Conservation (phyloP, 1,284 basidiomycete genomes). For the Trametes sp. region DNA sequence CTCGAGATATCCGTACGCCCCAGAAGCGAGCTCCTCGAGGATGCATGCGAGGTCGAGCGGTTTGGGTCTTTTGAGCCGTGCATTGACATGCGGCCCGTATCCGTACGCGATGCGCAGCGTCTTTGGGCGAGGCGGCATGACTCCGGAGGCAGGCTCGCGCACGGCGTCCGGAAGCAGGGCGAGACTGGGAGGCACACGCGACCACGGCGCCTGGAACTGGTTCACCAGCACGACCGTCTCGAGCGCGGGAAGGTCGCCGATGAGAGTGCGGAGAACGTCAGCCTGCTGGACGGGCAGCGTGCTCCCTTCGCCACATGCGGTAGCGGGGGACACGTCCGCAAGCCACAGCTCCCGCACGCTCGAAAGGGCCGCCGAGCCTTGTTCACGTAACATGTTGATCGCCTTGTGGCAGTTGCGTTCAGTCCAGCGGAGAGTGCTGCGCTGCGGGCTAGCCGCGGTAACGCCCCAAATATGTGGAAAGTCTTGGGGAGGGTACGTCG, state of each 20-base stretch:
- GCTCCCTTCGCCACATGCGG: too few relatives aligned
- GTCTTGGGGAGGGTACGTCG: too few relatives aligned
- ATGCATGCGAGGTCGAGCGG: neutral
- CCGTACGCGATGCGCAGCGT: neutral
- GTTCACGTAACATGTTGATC: neutral
- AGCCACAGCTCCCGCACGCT: neutral
- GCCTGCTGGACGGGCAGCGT: neutral
- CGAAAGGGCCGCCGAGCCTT: neutral
- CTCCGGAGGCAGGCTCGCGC: neutral
- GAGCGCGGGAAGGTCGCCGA: neutral
- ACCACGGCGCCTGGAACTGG: neutral
- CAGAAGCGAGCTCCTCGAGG: neutral
- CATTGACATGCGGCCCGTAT: neutral
- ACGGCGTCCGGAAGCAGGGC: neutral
- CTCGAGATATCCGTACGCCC: neutral
- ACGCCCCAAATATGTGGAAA: neutral
- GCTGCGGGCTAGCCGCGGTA: neutral
- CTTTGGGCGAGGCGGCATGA: too few relatives aligned
- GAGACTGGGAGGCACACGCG: neutral
- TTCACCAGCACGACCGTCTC: conserved; percentile 1
- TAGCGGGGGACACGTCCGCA: neutral
- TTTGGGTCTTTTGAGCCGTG: too few relatives aligned
- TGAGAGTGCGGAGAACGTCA: neutral
- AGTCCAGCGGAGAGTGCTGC: neutral
- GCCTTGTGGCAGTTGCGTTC: too few relatives aligned